A percentile compares a stretch with the other conserved stretches of the same genome.
phyloP scores from a whole-genome alignment of 2,329 filamentous ascomycete genomes.

The Fusarium paranaense region DNA sequence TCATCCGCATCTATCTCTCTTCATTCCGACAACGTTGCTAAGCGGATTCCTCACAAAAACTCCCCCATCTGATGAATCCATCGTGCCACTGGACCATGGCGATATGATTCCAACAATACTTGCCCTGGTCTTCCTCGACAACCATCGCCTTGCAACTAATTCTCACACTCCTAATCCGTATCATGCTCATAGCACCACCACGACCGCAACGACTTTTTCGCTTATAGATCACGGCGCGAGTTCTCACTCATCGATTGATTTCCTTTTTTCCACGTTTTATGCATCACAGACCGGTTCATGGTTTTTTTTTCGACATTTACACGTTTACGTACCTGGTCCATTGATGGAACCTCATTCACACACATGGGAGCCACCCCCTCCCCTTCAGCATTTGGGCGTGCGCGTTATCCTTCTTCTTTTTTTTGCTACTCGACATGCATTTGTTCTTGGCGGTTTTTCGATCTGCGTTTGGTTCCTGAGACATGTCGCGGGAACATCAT shows the following conservation, averaged over 20 bases:
- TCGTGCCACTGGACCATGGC: constrained; percentile 19
- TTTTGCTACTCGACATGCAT: constrained; percentile 29
- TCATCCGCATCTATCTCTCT: constrained; percentile 21
- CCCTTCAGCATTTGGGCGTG: constrained; percentile 39
- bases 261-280: constrained; percentile 37
- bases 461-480: constrained; percentile 36
- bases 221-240: constrained; percentile 44
- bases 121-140: constrained; percentile 23
- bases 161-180: constrained; percentile 32
- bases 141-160: constrained; percentile 25
- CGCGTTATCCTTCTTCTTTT: constrained; percentile 31
- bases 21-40: constrained; percentile 28
- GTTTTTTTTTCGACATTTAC: constrained; percentile 31
- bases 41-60: constrained; percentile 23
- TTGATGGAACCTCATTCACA: constrained; percentile 33
- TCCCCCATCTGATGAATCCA: constrained; percentile 23
- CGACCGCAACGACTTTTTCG: constrained; percentile 45
- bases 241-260: constrained; percentile 37
- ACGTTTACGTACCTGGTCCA: constrained; percentile 34
- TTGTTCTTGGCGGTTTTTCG: constrained; percentile 33
- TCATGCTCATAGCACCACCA: constrained; percentile 43
- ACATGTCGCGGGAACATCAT: constrained; percentile 35
- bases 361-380: constrained; percentile 30
- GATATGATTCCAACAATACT: constrained; percentile 30
- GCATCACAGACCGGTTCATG: constrained; percentile 34